phyloP scores from a whole-genome alignment of 164 flowering plant species.

The Vitis amurensis region DNA sequence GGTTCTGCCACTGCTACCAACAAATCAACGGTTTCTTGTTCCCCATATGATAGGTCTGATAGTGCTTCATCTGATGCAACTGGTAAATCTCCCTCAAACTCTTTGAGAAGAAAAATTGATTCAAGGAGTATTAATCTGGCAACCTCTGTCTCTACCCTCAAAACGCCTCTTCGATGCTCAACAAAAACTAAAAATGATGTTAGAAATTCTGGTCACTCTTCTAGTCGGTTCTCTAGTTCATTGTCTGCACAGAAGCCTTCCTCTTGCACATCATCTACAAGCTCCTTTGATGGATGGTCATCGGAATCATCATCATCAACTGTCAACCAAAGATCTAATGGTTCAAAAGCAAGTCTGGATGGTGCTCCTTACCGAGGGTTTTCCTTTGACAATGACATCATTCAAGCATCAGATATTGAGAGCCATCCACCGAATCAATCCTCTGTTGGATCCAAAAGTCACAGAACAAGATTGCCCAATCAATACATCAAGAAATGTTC shows the following conservation, averaged over 20 bases:
- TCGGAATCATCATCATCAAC: slow-evolving; percentile 54
- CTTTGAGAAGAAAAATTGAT: slow-evolving; percentile 29
- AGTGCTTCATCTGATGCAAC: slow-evolving; percentile 31
- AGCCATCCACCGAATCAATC: slow-evolving; percentile 4
- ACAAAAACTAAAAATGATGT: slow-evolving; percentile 23
- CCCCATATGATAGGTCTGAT: slow-evolving; percentile 30
- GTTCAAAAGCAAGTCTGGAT: slow-evolving; percentile 21
- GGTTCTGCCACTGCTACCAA: slow-evolving; percentile 24
- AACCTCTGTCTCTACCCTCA: slow-evolving; percentile 22
- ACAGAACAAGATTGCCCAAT: slow-evolving; percentile 10
- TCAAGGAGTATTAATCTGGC: slow-evolving; percentile 15
- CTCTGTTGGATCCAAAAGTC: background rate
- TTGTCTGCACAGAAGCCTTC: slow-evolving; percentile 32
- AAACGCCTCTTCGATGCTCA: slow-evolving; percentile 26
- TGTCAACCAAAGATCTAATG: slow-evolving; percentile 27
- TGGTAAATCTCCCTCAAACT: slow-evolving; percentile 26
- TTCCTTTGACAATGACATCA: slow-evolving; percentile 19
- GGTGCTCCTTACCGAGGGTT: slow-evolving; percentile 11
- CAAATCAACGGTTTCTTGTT: slow-evolving; percentile 24
- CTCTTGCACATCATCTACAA: slow-evolving; percentile 50
- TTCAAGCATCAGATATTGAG: slow-evolving; percentile 19
- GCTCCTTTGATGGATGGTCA: slow-evolving; percentile 56
- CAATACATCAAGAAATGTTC: slow-evolving; percentile 19
- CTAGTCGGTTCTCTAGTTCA: slow-evolving; percentile 21
- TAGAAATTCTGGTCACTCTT: slow-evolving; percentile 23